phyloP scores from a whole-genome alignment of 768 basidiomycete species.

The Amanita rimosa region DNA sequence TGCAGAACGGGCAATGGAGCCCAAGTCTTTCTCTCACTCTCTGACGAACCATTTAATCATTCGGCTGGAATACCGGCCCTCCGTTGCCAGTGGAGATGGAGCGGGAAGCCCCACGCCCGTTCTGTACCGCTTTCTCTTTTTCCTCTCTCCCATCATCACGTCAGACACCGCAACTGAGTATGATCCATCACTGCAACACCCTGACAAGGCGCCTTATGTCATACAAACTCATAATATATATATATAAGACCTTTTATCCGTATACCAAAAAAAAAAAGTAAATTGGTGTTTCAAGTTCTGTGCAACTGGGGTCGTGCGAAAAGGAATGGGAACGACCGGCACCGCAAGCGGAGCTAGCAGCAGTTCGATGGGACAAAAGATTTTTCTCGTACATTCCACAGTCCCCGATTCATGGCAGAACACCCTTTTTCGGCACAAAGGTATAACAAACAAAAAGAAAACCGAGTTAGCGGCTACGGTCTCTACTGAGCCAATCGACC shows the following conservation, averaged over 20 bases:
- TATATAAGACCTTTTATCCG: not conserved
- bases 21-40: too few species aligned
- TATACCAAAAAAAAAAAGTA: not conserved
- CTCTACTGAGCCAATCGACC: not conserved
- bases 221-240: not conserved
- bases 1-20: too few species aligned
- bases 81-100: slow-evolving; percentile 1
- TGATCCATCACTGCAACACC: not conserved
- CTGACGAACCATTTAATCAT: too few species aligned
- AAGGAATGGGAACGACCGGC: not conserved
- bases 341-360: too few species aligned
- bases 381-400: not conserved
- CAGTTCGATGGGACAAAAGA: not conserved
- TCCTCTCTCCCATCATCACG: not conserved
- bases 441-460: slow-evolving; percentile 1
- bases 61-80: not conserved
- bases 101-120: not conserved
- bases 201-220: not conserved
- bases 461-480: not conserved
- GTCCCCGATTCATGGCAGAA: not conserved
- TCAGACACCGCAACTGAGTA: not conserved
- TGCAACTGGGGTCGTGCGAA: not conserved
- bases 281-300: not conserved
- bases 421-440: not conserved
- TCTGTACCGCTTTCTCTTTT: not conserved